Base-by-base conservation (phyloP, 192 early-diverging fungal species). In the Umbelopsis sp. region DNA sequence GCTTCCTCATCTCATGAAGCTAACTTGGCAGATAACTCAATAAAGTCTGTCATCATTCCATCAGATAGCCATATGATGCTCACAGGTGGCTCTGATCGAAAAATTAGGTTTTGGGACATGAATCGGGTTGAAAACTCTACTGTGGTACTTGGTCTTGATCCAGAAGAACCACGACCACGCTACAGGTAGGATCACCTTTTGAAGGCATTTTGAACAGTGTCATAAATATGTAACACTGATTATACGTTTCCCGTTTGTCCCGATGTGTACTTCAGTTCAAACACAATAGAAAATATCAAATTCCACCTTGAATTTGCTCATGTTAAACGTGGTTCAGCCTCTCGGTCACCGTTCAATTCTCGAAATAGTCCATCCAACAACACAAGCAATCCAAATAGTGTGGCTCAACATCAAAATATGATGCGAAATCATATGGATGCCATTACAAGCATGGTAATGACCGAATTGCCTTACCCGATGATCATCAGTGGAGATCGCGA, bases 21-120 rank as follows among this genome's bases (percentile, higher is more conserved):
- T 29, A 88, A 78, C 74, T 83, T 79, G n/a, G 79, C 77, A 20
- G 88, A 83, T 66, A 86, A 85, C 53, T 84, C 84, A 11, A 82
- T 92, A 24, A 83, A 86, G n/a, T 85, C 88, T 3, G 69, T 93
- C 10, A 78, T 86, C n/a, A 84, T 83, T 56, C 77, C 83, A 2
- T 52, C 74, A 12, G 83, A 90, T 36, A 82, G 82, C 29, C 70
- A 82, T 21, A 91, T 85, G 68, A 86, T 97, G 80, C 78, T 97
- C 24, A 88, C 92, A 1, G 93, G 81, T 0, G 93, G 95, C 6
- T 89, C 87, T 5, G 96, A 97, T 81, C 87, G 92, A 38, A 95
- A 95, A 77, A 78, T 98, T 34, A 81, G 95, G n/a, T 92, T 90
- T 69, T 95, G 95, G 93, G 90, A 95, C 73, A 82, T 83, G 22